Conservation (phyloP, 2,329 filamentous ascomycete genomes). For the Raffaelea deltoideospora region DNA sequence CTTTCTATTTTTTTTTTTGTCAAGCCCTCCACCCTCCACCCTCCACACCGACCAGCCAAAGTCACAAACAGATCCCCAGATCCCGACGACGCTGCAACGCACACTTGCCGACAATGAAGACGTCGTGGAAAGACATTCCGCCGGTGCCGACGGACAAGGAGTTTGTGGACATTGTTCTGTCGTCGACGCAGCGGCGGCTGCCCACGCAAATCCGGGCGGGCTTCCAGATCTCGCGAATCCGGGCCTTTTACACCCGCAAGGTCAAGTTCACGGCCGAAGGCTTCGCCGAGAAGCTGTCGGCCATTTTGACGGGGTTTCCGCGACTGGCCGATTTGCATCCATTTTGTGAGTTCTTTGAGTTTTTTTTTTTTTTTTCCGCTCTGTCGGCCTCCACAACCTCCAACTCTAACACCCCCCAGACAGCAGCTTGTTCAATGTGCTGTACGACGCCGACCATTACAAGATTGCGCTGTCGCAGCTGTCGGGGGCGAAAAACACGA, state of each 20-base stretch:
- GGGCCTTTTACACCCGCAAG: slow-evolving; percentile 88
- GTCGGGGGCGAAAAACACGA: slow-evolving; percentile 87
- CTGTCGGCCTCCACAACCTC: neutral
- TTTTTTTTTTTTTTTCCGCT: neutral
- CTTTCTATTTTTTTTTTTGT: slow-evolving; percentile 2
- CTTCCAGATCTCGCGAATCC: slow-evolving; percentile 90
- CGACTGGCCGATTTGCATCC: slow-evolving; percentile 88
- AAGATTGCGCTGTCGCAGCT: slow-evolving; percentile 91
- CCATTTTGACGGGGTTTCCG: slow-evolving; percentile 86
- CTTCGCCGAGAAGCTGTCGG: slow-evolving; percentile 75
- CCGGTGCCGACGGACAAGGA: slow-evolving; percentile 86
- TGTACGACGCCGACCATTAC: slow-evolving; percentile 98
- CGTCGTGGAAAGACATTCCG: slow-evolving; percentile 54
- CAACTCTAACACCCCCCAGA: slow-evolving; percentile 10
- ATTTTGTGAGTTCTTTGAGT: slow-evolving; percentile 47
- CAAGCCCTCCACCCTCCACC: neutral
- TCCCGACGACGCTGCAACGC: no score
- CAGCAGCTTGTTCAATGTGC: slow-evolving; percentile 80
- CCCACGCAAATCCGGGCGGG: slow-evolving; percentile 83
- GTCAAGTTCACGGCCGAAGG: slow-evolving; percentile 91
- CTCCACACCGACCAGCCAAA: neutral
- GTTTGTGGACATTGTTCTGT: slow-evolving; percentile 94
- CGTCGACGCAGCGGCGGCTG: slow-evolving; percentile 78
- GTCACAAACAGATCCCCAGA: neutral
- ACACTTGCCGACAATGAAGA: slow-evolving; percentile 9